phyloP scores from a whole-genome alignment of 768 basidiomycete species.

The Podaxis mareebaensis region DNA sequence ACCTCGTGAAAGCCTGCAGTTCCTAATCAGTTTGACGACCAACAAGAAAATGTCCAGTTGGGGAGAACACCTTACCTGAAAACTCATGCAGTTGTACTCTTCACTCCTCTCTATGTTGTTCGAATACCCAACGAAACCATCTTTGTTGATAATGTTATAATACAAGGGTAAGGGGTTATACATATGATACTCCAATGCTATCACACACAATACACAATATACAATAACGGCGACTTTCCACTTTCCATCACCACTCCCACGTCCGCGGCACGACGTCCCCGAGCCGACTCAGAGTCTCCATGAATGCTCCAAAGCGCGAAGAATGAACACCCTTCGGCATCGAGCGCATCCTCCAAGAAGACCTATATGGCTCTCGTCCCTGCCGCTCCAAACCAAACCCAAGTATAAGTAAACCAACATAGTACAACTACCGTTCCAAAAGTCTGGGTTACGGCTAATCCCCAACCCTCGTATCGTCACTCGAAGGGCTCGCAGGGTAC shows the following conservation, averaged over 20 bases:
- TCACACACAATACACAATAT: background rate
- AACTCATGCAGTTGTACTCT: background rate
- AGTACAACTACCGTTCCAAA: background rate
- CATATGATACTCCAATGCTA: background rate
- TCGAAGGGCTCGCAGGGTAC: background rate
- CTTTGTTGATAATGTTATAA: background rate
- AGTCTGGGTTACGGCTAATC: background rate
- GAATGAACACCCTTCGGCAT: background rate
- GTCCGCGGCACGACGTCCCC: background rate
- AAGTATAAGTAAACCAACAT: background rate
- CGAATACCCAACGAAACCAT: background rate
- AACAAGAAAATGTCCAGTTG: background rate
- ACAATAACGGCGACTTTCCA: background rate
- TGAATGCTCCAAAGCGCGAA: background rate
- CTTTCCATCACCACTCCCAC: background rate
- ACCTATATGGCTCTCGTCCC: background rate
- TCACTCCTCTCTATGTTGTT: background rate
- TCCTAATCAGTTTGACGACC: background rate
- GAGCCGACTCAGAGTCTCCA: background rate
- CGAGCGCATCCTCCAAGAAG: background rate
- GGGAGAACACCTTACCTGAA: background rate
- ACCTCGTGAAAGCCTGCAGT: conserved; percentile 26
- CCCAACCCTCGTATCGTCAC: conserved; percentile 1
- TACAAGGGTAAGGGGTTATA: too few relatives aligned
- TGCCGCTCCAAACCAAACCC: background rate